These are phyloP conservation scores for Kwoniella botswanensis DNA, from an alignment of 768 basidiomycete genomes.

Conservation along the genomic window DNA sequence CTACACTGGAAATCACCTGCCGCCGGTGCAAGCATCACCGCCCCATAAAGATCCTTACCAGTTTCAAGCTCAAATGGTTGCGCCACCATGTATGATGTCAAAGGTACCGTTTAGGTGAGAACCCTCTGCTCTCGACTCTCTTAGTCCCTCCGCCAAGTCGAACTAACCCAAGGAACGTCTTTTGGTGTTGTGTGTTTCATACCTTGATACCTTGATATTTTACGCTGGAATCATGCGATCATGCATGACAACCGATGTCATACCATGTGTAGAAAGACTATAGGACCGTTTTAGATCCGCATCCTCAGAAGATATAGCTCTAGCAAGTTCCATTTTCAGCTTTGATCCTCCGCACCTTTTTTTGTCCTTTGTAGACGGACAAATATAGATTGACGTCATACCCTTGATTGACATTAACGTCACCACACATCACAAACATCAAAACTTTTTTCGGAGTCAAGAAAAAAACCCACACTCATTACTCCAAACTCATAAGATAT, in stretches of 20 bases:
- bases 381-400: neutral
- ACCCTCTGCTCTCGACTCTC: neutral
- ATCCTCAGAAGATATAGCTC: neutral
- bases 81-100: slow-evolving; percentile 13
- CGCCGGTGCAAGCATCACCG: neutral
- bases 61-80: neutral
- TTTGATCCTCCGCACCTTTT: neutral
- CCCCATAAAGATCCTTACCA: neutral
- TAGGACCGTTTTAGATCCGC: neutral
- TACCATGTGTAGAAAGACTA: neutral
- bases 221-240: neutral
- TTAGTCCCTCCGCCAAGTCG: too few relatives aligned
- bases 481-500: neutral
- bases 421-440: neutral
- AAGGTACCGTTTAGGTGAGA: slow-evolving; percentile 11
- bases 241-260: slow-evolving; percentile 3
- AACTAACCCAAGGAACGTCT: neutral
- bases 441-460: slow-evolving; percentile 6
- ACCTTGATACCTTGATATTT: neutral
- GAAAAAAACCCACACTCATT: neutral
- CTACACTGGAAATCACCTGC: neutral
- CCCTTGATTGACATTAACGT: neutral
- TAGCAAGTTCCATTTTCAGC: neutral
- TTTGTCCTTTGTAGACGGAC: neutral
- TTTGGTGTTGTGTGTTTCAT: neutral